Conservation (phyloP, 139 green algal genomes). For the Chlamydomonas schloesseri region DNA sequence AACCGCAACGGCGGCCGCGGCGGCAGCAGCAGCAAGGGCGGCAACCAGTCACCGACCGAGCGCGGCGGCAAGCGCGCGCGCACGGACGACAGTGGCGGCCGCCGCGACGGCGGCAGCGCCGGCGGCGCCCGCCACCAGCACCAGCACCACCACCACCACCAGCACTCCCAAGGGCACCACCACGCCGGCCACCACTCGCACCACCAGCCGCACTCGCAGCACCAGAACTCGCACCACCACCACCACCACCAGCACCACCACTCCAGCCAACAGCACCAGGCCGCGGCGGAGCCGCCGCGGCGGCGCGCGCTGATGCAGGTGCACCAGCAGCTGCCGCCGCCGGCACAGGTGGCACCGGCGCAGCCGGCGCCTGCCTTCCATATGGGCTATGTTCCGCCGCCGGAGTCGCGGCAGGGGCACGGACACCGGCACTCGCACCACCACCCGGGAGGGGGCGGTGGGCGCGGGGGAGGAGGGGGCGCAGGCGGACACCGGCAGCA, state of each 20-base stretch:
- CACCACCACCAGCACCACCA: too few species aligned
- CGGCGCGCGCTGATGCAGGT: neutral
- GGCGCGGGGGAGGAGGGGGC: too few species aligned
- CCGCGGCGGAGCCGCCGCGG: neutral
- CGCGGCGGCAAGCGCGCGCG: conserved; percentile 19
- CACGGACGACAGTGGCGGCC: neutral
- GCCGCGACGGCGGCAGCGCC: neutral
- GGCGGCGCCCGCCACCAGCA: neutral
- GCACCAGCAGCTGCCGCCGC: too few species aligned
- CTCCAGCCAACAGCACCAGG: too few species aligned
- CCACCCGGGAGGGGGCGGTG: too few species aligned
- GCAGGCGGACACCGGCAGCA: neutral
- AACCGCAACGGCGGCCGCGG: neutral
- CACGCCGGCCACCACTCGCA: too few species aligned
- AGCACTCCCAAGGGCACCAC: neutral
- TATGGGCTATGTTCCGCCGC: neutral
- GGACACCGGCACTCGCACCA: neutral
- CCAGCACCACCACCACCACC: neutral
- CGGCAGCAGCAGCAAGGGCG: neutral
- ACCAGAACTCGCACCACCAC: too few species aligned
- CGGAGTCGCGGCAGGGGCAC: neutral
- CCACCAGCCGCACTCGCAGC: too few species aligned
- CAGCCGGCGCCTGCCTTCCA: too few species aligned
- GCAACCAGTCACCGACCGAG: neutral
- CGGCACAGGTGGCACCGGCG: neutral